Base-by-base conservation (phyloP, 2,329 filamentous ascomycete species). In the Trichoderma endophyticum region DNA sequence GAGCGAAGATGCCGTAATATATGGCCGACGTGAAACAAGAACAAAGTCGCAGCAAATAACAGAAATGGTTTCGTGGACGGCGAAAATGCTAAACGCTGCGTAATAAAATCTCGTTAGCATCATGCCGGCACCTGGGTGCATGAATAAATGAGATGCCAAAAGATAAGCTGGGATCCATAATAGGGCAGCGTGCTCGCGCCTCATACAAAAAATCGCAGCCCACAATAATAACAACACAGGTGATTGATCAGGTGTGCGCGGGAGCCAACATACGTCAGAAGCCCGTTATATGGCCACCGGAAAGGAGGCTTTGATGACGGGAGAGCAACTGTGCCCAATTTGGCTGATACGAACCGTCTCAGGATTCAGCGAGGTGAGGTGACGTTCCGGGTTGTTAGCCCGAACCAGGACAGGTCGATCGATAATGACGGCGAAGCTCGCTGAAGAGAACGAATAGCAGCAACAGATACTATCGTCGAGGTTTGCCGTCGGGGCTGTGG, bases 141-240 rank as follows among this genome's bases (percentile, higher is more conserved):
- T 68, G 65, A 60, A 60, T 60, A 48, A 60, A 43, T 57, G 34
- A 43, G 26, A 59, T 24, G 65, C 65, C 56, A 39, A 68, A 43
- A 60, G 56, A 68, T 60, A 68, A 68, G 65, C 65, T 68, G 66
- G 66, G 56, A 32, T 62, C 66, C 66, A 70, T 70, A 70, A 70
- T 70, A 70, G 66, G 66, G 66, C 66, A 70, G 57, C 66, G 30
- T 59, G 57, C 57, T 70, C 28, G 57, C 66, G 64, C 56, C 51
- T 9, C 21, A 61, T 61, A 34, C 28, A 61, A 15, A 61, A 43
- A 62, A 51, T 30, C 51, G 24, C 54, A 66, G 66, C 66, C 66
- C 66, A 69, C 66, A 69, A 69, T 48, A 51, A 61, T 36, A 69
- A 30, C 66, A 62, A 54, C 56, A 70, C 66, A 18, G 66, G 66